Base-by-base conservation (phyloP, 176 grass and related monocot species). In the Themeda triandra region DNA sequence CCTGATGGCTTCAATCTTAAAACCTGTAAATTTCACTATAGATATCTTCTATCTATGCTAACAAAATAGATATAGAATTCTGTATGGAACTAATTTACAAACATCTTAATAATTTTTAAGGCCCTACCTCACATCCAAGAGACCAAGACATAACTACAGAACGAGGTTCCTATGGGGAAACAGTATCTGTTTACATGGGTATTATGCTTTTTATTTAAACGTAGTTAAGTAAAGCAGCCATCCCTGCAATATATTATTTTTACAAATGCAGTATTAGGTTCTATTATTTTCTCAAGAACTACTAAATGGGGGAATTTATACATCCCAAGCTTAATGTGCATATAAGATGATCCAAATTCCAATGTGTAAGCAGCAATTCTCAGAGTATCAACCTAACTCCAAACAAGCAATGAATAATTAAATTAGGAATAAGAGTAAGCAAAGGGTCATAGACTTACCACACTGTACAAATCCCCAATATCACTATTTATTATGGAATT, bases 401-500 rank as follows among this genome's bases (percentile, higher is more conserved):
- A 54, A 60, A 83, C 60, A 83, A 69, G 76, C 21, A 48, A 21
- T 60, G 73, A 58, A 30, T 8, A 64, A 63, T 13, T 14, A 79
- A 64, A 86, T 17, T 37, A 74, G 65, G 8, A 83, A 51, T 27
- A 84, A 15, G 37, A 45, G 76, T 76, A 75, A 80, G 46, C 37
- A 46, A 83, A 90, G 37, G 36, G 21, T 12, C 11, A 74, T 80
- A 27, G 37, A 75, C 80, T 87, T 87, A 87, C 89, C 69, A 82
- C 64, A 54, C 75, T 75, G 84, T 69, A 80, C 21, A 87, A 42
- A 79, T 87, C 80, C 68, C 62, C 80, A 70, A 80, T 69, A 63
- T 79, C 69, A 84, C 60, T 75, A 86, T 84, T 87, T 80, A 75
- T 69, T 58, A 84, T 13, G 68, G 84, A 77, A 90, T 25, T 83